Base-by-base conservation (phyloP, 73 alveolate genomes). In the Blepharisma japonicum region DNA sequence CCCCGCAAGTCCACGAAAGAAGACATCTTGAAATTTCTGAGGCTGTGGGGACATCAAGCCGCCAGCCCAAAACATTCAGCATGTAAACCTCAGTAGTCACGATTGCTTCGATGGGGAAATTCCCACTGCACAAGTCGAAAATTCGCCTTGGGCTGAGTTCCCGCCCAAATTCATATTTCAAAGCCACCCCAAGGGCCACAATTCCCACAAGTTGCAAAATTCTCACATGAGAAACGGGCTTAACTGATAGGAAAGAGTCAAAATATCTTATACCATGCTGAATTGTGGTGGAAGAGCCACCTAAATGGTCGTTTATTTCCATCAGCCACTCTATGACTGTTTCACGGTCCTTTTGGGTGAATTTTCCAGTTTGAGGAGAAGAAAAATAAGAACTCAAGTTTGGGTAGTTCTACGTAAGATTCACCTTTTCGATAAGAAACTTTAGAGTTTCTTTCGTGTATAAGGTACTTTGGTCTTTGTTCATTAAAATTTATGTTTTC, bases 151-250 rank as follows among this genome's bases (percentile, higher is more conserved):
- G 74, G 18, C 47, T n/a, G 18, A 61, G 14, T 61, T 61, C 74
- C 74, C 74, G 74, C 49, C 74, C 46, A 14, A 14, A n/a, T 61
- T 61, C 74, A 61, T 61, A 61, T 61, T 61, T 61, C 46, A 61
- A 61, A 61, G 74, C 74, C 18, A 61, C 23, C 18, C 47, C 14
- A 4, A 61, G 14, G 47, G 47, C 14, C 14, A 61, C 47, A 18
- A 61, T 8, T 14, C 74, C 74, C 2, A 61, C 46, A 8, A 61
- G 74, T 25, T 61, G 47, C 23, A 61, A 61, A 8, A 61, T 20
- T n/a, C 47, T 14, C 18, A 61, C 14, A 25, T 61, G 14, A 18
- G 50, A 20, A 25, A 61, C 47, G 11, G 74, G 49, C 46, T 61
- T 61, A 8, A 14, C 47, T 14, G 47, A 14, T 39, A 61, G 46